phyloP scores from a whole-genome alignment of 805 yeast species.

The Metschnikowia amazonensis region DNA sequence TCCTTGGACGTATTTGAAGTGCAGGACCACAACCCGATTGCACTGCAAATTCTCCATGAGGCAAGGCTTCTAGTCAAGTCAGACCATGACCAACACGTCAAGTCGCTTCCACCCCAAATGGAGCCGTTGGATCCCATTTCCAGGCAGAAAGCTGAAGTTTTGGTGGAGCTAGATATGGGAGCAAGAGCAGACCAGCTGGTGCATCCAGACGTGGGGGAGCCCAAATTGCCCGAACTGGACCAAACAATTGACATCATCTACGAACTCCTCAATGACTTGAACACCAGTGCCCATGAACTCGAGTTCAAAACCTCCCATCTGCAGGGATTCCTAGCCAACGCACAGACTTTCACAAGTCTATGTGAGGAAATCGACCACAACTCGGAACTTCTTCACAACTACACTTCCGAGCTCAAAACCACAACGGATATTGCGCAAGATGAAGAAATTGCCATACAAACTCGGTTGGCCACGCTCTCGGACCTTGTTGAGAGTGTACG shows the following conservation, averaged over 20 bases:
- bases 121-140: not conserved
- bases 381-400: slow-evolving; percentile 8
- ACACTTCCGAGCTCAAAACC: slow-evolving; percentile 17
- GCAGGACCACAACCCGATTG: slow-evolving; percentile 4
- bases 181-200: not conserved
- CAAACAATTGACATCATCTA: slow-evolving; percentile 18
- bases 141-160: not conserved
- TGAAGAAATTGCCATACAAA: slow-evolving; percentile 21
- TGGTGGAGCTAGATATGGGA: not conserved
- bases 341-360: not conserved
- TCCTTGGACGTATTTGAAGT: slow-evolving; percentile 19
- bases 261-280: slow-evolving; percentile 18
- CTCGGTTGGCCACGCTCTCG: slow-evolving; percentile 21
- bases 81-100: slow-evolving; percentile 33
- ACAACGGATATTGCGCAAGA: slow-evolving; percentile 8
- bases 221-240: slow-evolving; percentile 14
- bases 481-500: slow-evolving; percentile 22
- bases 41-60: slow-evolving; percentile 28
- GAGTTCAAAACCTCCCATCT: slow-evolving; percentile 2
- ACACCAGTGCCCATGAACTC: slow-evolving; percentile 7
- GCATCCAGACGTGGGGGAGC: not conserved
- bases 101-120: not conserved
- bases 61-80: slow-evolving; percentile 35
- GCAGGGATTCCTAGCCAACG: slow-evolving; percentile 6
- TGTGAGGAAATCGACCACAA: slow-evolving; percentile 3